Conservation (phyloP, 768 basidiomycete genomes). For the Mycena filopes region DNA sequence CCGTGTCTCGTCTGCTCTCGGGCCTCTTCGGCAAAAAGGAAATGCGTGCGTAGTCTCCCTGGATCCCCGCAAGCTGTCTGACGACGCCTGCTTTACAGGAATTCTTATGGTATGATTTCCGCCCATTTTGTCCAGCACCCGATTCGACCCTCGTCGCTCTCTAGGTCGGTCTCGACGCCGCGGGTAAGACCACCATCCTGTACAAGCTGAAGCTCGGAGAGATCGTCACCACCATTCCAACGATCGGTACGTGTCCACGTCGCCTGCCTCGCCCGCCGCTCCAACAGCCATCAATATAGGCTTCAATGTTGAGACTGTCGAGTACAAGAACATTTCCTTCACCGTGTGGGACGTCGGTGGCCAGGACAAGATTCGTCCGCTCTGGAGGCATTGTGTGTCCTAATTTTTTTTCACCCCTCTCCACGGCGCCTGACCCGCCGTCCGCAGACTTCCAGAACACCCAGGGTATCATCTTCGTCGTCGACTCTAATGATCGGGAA, state of each 20-base stretch:
- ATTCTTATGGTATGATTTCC: conserved; percentile 87
- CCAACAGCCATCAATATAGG: conserved; percentile 60
- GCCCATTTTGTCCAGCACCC: conserved; percentile 31
- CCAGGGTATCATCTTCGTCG: conserved; percentile 99
- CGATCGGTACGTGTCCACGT: conserved; percentile 81
- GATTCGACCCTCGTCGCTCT: conserved; percentile 15
- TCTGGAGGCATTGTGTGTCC: conserved; percentile 99
- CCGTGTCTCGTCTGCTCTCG: conserved; percentile 78
- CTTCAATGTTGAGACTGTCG: conserved; percentile 99
- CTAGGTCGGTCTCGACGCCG: conserved; percentile 98
- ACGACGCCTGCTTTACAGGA: conserved; percentile 62
- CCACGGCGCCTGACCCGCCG: conserved; percentile 33
- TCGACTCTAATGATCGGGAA: conserved; percentile 99
- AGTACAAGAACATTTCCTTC: conserved; percentile 99
- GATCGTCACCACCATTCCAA: conserved; percentile 99
- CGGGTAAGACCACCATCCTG: conserved; percentile 97
- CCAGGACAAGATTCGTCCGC: conserved; percentile 99
- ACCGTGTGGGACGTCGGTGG: conserved; percentile 99
- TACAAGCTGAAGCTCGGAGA: conserved; percentile 99
- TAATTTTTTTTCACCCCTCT: conserved; percentile 33
- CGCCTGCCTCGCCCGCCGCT: conserved; percentile 27
- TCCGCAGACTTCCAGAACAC: conserved; percentile 98
- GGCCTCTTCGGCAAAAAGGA: conserved; percentile 98
- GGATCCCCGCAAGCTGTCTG: conserved; percentile 43
- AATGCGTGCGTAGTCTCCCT: conserved; percentile 83